Base-by-base conservation (phyloP, 345 rosid species). In the Euphorbia peplus region DNA sequence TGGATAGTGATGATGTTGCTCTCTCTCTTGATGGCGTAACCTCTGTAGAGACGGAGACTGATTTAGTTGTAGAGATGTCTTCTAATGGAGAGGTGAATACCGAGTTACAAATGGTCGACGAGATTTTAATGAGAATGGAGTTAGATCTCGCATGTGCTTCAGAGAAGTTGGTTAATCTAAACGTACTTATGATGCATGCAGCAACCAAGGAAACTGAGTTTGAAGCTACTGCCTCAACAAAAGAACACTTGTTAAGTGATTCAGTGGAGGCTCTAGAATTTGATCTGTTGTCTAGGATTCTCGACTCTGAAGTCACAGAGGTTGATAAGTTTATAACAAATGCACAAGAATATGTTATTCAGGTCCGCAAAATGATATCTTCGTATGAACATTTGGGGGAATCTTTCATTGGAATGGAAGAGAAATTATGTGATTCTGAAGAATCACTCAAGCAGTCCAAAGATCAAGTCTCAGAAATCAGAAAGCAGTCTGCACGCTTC, bases 91-190 rank as follows among this genome's bases (percentile, higher is more conserved):
- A 82, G 69, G 74, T 67, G 75, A 77, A 55, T 63, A 81, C 66
- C 37, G 82, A 81, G 64, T 64, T 81, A 57, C 83, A 71, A 59
- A 75, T 44, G 51, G 86, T 82, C 9, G 76, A 80, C 18, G 82
- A 81, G 68, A 67, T 86, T 73, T 56, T 95, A 63, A 86, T 81
- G 0, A 82, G 84, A 75, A 66, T 88, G 63, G 90, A 95, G 76
- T 80, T 88, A 69, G 90, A 88, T 82, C 73, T 88, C 72, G 90
- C 93, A 18, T 81, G 90, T 69, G 66, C 83, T 78, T 83, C 91
- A 0, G 95, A 95, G 88, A 95, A 88, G 76, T 75, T 90, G 55
- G 83, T 82, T 62, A 91, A 95, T 80, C 74, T 95, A 19, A 83
- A 73, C 64, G 69, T 90, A 75, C 90, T 95, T 63, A 83, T 79